Evolutionary conservation across 176 grass and related monocot genomes (phyloP).

Genomic region (Triticum urartu): DNA sequence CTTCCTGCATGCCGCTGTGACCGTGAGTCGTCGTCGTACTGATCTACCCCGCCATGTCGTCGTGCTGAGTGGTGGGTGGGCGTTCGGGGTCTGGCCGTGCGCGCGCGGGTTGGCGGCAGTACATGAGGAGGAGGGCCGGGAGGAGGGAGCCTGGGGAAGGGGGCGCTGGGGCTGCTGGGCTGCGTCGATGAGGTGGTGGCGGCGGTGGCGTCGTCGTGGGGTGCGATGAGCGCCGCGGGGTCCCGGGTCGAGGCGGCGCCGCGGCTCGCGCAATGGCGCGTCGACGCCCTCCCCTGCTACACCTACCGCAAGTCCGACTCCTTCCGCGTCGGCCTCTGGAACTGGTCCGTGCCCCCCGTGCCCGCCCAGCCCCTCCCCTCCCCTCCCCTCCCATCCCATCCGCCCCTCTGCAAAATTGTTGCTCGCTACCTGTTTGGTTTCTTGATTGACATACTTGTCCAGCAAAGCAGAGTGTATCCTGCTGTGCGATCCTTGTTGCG

Average conservation of each 20-base stretch:
- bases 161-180: slow-evolving; percentile 76
- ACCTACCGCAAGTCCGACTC: slow-evolving; percentile 87
- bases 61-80: not conserved
- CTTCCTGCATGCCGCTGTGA: slow-evolving; percentile 8
- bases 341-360: slow-evolving; percentile 49
- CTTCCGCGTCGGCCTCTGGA: slow-evolving; percentile 96
- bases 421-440: not conserved
- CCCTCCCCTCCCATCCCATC: not conserved
- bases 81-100: not conserved
- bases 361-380: no score
- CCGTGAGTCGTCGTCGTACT: not conserved
- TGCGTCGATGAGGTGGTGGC: slow-evolving; percentile 97
- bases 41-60: not conserved
- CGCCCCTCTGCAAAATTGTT: not conserved
- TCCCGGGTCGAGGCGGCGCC: slow-evolving; percentile 77
- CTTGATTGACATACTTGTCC: not conserved
- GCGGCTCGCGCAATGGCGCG: slow-evolving; percentile 88
- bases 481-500: not conserved
- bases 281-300: slow-evolving; percentile 73
- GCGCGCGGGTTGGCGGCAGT: slow-evolving; percentile 18
- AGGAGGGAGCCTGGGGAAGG: slow-evolving; percentile 76
- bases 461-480: not conserved
- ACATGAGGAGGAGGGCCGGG: slow-evolving; percentile 46
- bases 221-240: slow-evolving; percentile 54
- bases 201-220: slow-evolving; percentile 66